Evolutionary conservation across 106 monocot genomes (phyloP).

Genomic region (Posidonia australis): DNA sequence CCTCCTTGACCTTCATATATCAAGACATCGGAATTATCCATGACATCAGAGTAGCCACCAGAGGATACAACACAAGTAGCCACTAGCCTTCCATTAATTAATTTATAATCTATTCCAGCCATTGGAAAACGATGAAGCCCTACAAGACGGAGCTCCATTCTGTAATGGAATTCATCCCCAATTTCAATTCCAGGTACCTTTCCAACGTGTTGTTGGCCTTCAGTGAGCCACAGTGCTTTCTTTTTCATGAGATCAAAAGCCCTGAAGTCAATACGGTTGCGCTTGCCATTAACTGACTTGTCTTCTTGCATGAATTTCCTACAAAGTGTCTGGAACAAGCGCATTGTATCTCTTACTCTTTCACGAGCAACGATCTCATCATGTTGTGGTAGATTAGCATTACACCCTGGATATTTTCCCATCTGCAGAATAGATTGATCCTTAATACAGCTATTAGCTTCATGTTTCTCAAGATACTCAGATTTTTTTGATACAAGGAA

Average conservation of each 20-base stretch:
- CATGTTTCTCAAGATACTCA: no score
- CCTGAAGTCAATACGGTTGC: conserved; percentile 1
- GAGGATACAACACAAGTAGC: conserved; percentile 57
- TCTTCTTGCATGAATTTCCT: conserved; percentile 8
- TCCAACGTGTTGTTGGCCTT: conserved; percentile 21
- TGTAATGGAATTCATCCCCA: conserved; percentile 55
- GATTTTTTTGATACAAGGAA: no score
- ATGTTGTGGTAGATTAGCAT: neutral
- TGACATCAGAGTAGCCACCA: conserved; percentile 13
- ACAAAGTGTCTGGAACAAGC: conserved; percentile 8
- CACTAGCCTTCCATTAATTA: conserved; percentile 20
- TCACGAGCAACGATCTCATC: neutral
- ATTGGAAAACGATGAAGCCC: conserved; percentile 37
- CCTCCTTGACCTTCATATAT: conserved; percentile 33
- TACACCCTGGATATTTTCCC: no score
- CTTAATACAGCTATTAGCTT: neutral
- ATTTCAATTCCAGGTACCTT: conserved; percentile 49
- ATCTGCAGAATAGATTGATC: neutral
- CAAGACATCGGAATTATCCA: conserved; percentile 26
- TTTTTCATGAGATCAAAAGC: conserved; percentile 38
- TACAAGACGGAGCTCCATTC: conserved; percentile 36
- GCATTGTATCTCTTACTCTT: conserved; percentile 5
- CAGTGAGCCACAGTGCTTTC: neutral
- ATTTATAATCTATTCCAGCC: conserved; percentile 30
- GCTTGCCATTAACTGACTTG: conserved; percentile 1